phyloP scores from a whole-genome alignment of 2,329 filamentous ascomycete species.

The Rhynchosporium graminicola region DNA sequence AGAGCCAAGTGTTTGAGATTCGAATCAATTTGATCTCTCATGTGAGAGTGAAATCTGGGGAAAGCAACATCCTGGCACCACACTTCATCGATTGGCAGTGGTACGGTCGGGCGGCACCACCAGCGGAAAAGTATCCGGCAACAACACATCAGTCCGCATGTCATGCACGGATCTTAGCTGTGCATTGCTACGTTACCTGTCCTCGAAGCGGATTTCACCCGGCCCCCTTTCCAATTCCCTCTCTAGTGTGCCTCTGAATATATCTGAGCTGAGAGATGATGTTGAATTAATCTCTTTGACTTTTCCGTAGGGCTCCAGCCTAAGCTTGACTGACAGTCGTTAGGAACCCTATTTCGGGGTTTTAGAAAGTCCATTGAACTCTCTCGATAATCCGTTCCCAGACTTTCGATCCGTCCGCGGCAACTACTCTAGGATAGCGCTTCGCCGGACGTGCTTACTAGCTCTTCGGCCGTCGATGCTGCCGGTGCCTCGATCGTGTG shows the following conservation, averaged over 20 bases:
- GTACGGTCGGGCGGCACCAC: slow-evolving; percentile 8
- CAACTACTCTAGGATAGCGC: not conserved
- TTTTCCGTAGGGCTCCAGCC: slow-evolving; percentile 5
- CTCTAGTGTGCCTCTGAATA: not conserved
- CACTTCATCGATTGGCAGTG: slow-evolving; percentile 1
- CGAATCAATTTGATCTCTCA: too few species aligned
- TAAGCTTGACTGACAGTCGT: slow-evolving; percentile 10
- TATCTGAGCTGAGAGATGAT: slow-evolving; percentile 6
- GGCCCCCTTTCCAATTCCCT: too few species aligned
- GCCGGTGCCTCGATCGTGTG: not conserved
- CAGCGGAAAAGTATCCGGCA: slow-evolving; percentile 2
- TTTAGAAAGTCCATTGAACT: slow-evolving; percentile 10
- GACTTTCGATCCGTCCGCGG: not conserved
- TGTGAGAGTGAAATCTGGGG: slow-evolving; percentile 9
- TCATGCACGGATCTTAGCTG: not conserved
- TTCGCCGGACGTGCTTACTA: not conserved
- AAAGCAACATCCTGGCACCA: not conserved
- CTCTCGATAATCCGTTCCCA: not conserved
- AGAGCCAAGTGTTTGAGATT: too few species aligned
- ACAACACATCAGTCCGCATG: not conserved
- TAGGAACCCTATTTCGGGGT: slow-evolving; percentile 10
- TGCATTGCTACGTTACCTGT: not conserved
- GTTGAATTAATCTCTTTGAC: slow-evolving; percentile 20
- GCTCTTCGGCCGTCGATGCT: not conserved
- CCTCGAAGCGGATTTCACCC: not conserved